Base-by-base conservation (phyloP, 1,284 basidiomycete genomes). In the Testicularia cyperi region DNA sequence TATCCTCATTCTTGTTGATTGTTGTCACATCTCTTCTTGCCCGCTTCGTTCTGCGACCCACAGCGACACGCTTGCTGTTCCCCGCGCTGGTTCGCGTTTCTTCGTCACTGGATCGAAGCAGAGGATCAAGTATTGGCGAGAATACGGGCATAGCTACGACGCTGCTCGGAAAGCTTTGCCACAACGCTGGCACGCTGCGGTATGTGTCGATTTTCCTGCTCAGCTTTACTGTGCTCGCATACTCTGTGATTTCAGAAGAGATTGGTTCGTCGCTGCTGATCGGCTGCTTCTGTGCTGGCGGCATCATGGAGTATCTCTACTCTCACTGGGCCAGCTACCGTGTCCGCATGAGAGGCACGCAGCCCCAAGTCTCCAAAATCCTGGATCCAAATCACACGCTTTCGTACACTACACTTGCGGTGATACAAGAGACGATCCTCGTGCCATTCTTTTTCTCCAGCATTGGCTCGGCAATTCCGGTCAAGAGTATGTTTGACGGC, bases 391-490 rank as follows among this genome's bases (percentile, higher is more conserved):
- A 47, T 2, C 18, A 33, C 14, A 23, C 48, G 5, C 33, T 53
- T 7, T 47, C 51, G 10, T 21, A n/a, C 2, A 40, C 40, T 1
- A 1, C 48, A 18, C 36, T 54, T 4, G 44, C 42, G 0, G 20
- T 30, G 6, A 38, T 54, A 10, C 54, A 44, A 13, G 30, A 38
- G 3, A 33, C 27, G 10, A 23, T 83, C 23, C 73, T 83, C 16
- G 75, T 79, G 0, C 82, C 83, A 1, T 74, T 84, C 21, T 83
- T 84, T 77, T 84, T 84, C 55, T 79, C 80, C 4, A 81, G 80
- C 19, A 82, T 84, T 31, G 83, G 83, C 1, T 80, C 79, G 44
- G 80, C 81, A 0, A 81, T 84, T 27, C 83, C 83, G 0, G 81
- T 84, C 60, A 68, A 80, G 10, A 72, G 78, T 0, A 72, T 84